phyloP scores from a whole-genome alignment of 768 basidiomycete species.

The Tubosaeta sp. region DNA sequence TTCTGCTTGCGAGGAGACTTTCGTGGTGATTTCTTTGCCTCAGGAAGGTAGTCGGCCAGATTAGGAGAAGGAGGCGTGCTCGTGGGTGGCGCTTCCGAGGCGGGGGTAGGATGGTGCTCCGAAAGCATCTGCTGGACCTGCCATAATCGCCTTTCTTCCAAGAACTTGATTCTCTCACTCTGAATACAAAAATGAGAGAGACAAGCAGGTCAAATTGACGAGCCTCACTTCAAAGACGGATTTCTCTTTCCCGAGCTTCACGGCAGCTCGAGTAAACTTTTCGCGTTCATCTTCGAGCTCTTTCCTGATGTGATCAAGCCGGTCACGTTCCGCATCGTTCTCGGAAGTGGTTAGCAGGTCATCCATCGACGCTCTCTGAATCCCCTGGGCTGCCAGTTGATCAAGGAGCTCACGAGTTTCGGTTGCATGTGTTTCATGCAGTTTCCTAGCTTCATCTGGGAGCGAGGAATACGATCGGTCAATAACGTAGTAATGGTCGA shows the following conservation, averaged over 20 bases:
- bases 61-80: conserved; percentile 13
- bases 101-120: conserved; percentile 45
- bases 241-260: conserved; percentile 61
- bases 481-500: not conserved
- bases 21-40: conserved; percentile 39
- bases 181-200: conserved; percentile 24
- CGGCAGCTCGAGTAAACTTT: conserved; percentile 59
- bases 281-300: conserved; percentile 64
- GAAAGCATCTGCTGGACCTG: conserved; percentile 58
- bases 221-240: conserved; percentile 57
- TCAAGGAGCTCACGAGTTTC: conserved; percentile 55
- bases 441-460: conserved; percentile 46
- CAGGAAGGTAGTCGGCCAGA: conserved; percentile 22
- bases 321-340: conserved; percentile 50
- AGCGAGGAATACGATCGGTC: conserved; percentile 5
- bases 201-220: not conserved
- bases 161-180: conserved; percentile 57
- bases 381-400: conserved; percentile 44
- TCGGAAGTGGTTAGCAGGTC: conserved; percentile 49
- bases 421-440: conserved; percentile 37
- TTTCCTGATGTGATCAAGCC: conserved; percentile 46
- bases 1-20: conserved; percentile 45
- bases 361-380: conserved; percentile 33
- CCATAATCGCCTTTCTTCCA: conserved; percentile 76
- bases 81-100: conserved; percentile 22